Conservation (phyloP, 148 eudicot species). For the Spergularia marina region DNA sequence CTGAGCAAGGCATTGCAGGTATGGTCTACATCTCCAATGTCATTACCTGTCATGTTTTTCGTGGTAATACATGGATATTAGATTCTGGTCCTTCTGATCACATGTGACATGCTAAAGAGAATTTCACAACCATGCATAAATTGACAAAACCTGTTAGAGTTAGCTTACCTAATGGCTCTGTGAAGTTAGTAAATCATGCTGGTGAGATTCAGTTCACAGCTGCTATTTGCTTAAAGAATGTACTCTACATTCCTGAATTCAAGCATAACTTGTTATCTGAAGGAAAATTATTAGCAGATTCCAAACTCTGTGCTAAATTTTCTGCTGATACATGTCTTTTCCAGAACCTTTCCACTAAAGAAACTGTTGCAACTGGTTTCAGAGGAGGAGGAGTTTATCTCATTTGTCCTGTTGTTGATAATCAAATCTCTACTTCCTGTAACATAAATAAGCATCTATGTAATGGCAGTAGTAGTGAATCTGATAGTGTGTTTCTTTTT, state of each 20-base stretch:
- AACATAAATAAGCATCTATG: no score
- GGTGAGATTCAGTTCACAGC: background rate
- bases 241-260: background rate
- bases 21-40: background rate
- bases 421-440: no score
- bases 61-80: background rate
- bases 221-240: background rate
- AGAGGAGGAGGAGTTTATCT: no score
- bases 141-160: background rate
- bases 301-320: background rate
- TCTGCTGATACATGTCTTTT: background rate
- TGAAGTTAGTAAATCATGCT: background rate
- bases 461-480: fast-evolving
- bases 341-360: no score
- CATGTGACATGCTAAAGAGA: background rate
- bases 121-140: background rate
- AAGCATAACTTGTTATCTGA: background rate
- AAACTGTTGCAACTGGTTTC: no score
- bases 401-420: no score
- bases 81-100: background rate
- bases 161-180: background rate
- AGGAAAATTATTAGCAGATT: background rate
- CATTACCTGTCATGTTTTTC: no score
- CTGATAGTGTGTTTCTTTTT: no score
- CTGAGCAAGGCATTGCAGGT: background rate